Percentiles rank a stretch among this genome's conserved stretches.
phyloP scores from a whole-genome alignment of 192 early-diverging fungal species.

The Phlyctochytrium arcticum region DNA sequence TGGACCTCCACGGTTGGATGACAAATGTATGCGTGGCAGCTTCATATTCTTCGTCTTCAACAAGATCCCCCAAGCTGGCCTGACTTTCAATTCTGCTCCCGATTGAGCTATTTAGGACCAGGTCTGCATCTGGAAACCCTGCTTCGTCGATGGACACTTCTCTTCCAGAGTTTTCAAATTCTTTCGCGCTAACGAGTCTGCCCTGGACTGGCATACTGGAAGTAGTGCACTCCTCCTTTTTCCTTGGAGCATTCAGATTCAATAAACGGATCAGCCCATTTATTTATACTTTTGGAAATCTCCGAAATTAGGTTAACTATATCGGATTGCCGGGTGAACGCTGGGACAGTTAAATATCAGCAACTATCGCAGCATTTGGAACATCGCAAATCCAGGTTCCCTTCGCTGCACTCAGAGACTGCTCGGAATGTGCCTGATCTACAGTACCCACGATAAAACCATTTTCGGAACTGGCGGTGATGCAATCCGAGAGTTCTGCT shows the following conservation, averaged over 20 bases:
- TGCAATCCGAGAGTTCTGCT: background rate
- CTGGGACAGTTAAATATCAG: background rate
- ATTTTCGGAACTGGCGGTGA: background rate
- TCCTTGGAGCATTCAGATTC: too few relatives aligned
- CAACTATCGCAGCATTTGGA: background rate
- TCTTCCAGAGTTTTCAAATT: too few relatives aligned
- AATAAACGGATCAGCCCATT: too few relatives aligned
- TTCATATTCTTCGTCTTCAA: background rate
- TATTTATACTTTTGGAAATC: too few relatives aligned
- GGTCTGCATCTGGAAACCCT: background rate
- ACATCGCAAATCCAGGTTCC: constrained; percentile 7
- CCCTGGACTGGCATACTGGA: too few relatives aligned
- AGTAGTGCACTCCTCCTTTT: too few relatives aligned
- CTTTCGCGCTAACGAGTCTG: too few relatives aligned
- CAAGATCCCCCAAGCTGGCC: background rate
- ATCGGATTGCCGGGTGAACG: too few relatives aligned
- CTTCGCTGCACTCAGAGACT: background rate
- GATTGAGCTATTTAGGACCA: background rate
- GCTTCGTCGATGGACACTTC: background rate
- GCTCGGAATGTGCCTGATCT: background rate
- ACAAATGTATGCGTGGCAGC: background rate
- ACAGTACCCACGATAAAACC: background rate
- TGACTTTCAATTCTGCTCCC: too few relatives aligned
- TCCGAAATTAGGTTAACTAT: too few relatives aligned
- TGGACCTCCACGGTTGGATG: background rate